Evolutionary conservation across 257 asterid genomes (phyloP).

Genomic region (Anisodus acutangulus): DNA sequence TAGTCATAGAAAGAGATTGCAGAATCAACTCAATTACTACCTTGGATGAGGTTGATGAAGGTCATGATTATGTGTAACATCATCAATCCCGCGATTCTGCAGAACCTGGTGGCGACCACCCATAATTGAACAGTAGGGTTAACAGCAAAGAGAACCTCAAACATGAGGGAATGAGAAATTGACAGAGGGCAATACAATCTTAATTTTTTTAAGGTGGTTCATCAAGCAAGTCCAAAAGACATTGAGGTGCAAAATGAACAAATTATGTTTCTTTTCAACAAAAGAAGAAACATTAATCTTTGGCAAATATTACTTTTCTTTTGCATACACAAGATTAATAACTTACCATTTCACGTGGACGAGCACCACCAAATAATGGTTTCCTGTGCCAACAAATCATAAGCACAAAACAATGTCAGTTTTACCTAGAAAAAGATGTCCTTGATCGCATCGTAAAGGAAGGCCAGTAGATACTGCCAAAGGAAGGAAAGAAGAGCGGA

Average conservation of each 20-base stretch:
- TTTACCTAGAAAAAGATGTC: constrained; percentile 36
- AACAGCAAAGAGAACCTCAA: constrained; percentile 24
- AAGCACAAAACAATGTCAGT: constrained; percentile 36
- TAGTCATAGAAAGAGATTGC: constrained; percentile 21
- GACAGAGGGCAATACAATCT: background rate
- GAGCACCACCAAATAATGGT: constrained; percentile 78
- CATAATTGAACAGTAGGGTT: constrained; percentile 22
- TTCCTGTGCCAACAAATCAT: constrained; percentile 57
- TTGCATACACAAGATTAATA: constrained; percentile 25
- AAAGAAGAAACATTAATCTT: background rate
- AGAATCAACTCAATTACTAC: constrained; percentile 42
- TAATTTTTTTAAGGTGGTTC: background rate
- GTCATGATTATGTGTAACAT: constrained; percentile 48
- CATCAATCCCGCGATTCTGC: constrained; percentile 70
- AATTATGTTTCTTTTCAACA: constrained; percentile 6
- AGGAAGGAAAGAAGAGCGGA: background rate
- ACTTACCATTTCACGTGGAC: constrained; percentile 85
- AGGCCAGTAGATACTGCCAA: constrained; percentile 6
- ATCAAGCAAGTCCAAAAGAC: background rate
- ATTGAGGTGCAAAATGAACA: background rate
- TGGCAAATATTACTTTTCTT: constrained; percentile 14
- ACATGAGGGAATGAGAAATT: constrained; percentile 12
- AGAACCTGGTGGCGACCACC: constrained; percentile 55
- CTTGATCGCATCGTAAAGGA: constrained; percentile 27
- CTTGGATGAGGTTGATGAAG: constrained; percentile 54